Conservation (phyloP, 768 basidiomycete genomes). For the Symmetrospora coprosmae region DNA sequence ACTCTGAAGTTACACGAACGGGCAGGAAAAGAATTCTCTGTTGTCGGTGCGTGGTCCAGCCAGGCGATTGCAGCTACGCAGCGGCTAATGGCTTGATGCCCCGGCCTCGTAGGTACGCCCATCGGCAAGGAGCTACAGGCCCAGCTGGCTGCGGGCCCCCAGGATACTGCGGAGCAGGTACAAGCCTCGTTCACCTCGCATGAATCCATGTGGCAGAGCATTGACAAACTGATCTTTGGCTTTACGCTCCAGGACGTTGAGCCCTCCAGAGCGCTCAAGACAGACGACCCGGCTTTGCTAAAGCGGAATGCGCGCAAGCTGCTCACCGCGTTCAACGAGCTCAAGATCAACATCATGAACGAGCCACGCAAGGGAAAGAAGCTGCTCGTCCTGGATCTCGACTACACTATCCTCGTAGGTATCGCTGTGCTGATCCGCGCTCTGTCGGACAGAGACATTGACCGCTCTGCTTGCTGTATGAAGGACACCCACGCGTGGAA, state of each 20-base stretch:
- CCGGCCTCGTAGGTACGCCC: conserved; percentile 17
- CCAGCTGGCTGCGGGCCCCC: neutral
- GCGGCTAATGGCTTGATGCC: no score
- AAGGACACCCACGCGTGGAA: conserved; percentile 20
- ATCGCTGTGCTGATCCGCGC: neutral
- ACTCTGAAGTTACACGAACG: neutral
- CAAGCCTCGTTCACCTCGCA: neutral
- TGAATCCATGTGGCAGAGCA: no score
- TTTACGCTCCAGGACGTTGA: conserved; percentile 16
- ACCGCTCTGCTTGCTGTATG: neutral
- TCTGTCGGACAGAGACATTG: neutral
- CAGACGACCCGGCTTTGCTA: conserved; percentile 33
- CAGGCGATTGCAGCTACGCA: no score
- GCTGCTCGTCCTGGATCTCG: conserved; percentile 74
- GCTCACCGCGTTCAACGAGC: conserved; percentile 53
- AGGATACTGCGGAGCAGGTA: conserved; percentile 13
- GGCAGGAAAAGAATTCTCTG: conserved; percentile 10
- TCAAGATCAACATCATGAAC: conserved; percentile 59
- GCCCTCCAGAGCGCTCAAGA: neutral
- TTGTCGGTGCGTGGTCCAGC: neutral
- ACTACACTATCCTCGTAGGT: conserved; percentile 51
- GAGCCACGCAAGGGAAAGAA: conserved; percentile 63
- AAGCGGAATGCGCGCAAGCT: conserved; percentile 66
- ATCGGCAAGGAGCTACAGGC: conserved; percentile 15
- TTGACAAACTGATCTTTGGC: no score